Evolutionary conservation across 2,329 filamentous ascomycete genomes (phyloP).

Genomic region (Harringtonia aguacate): DNA sequence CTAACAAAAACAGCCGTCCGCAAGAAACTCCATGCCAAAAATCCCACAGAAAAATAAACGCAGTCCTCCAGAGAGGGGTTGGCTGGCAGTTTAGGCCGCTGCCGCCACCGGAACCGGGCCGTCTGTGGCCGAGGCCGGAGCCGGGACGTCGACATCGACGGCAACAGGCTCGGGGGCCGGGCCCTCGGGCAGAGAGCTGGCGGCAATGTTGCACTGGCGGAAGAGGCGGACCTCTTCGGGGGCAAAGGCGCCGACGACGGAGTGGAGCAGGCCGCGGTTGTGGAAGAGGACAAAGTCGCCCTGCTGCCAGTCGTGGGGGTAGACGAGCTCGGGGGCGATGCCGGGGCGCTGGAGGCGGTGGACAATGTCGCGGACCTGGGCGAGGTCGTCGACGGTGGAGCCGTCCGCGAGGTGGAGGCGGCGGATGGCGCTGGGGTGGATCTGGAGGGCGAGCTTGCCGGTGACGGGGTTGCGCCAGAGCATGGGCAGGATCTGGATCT

Average conservation of each 20-base stretch:
- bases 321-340: constrained; percentile 58
- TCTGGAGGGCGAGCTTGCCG: constrained; percentile 56
- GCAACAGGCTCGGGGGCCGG: not conserved
- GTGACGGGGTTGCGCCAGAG: constrained; percentile 68
- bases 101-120: not conserved
- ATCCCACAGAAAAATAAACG: too few species aligned
- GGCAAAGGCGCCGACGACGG: constrained; percentile 63
- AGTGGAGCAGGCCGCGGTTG: constrained; percentile 65
- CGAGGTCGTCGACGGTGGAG: constrained; percentile 56
- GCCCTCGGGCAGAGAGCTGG: constrained; percentile 25
- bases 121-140: not conserved
- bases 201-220: constrained; percentile 71
- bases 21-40: too few species aligned
- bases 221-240: constrained; percentile 66
- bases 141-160: not conserved
- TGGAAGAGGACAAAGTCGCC: constrained; percentile 71
- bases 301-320: constrained; percentile 67
- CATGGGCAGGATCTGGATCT: constrained; percentile 66
- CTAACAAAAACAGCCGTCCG: too few species aligned
- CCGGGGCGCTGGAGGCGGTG: constrained; percentile 60
- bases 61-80: too few species aligned
- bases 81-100: too few species aligned
- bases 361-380: constrained; percentile 55
- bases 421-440: constrained; percentile 62
- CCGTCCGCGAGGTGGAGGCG: constrained; percentile 59